phyloP scores from a whole-genome alignment of 2,329 filamentous ascomycete species.

The Seiridium cupressi region DNA sequence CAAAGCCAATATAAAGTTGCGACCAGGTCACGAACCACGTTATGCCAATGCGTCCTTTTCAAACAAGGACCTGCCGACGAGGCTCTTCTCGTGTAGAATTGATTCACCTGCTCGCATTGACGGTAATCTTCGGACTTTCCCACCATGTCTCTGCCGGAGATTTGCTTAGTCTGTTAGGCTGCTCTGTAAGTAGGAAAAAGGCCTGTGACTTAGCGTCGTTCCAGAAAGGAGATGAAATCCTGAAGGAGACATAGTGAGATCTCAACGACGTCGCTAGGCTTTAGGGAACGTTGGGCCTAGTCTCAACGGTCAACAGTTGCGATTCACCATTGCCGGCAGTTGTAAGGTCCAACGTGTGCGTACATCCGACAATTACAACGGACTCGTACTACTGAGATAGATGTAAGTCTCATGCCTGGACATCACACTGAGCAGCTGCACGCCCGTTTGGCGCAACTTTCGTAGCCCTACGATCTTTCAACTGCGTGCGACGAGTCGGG shows the following conservation, averaged over 20 bases:
- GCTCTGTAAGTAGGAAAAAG: too few relatives aligned
- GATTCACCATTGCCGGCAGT: background rate
- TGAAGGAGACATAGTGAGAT: background rate
- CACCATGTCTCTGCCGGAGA: background rate
- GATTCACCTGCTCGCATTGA: background rate
- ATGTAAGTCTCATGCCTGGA: too few relatives aligned
- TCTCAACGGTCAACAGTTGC: background rate
- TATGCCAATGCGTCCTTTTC: background rate
- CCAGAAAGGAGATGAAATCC: background rate
- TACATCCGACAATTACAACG: too few relatives aligned
- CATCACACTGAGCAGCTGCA: too few relatives aligned
- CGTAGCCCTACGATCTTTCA: background rate
- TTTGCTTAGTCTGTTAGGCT: too few relatives aligned
- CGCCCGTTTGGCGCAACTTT: background rate
- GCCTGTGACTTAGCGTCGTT: background rate
- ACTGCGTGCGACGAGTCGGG: background rate
- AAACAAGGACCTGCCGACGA: background rate
- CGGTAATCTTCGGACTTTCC: background rate
- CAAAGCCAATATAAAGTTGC: background rate
- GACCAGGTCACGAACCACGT: background rate
- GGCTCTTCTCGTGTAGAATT: background rate
- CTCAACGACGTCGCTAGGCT: background rate
- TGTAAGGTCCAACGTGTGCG: background rate
- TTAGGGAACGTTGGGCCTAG: background rate
- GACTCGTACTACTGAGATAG: too few relatives aligned